Evolutionary conservation across 768 basidiomycete species (phyloP), one percentile per base, ranked within the genome.

Genomic region (Rhodosporidiobolus odoratus): DNA sequence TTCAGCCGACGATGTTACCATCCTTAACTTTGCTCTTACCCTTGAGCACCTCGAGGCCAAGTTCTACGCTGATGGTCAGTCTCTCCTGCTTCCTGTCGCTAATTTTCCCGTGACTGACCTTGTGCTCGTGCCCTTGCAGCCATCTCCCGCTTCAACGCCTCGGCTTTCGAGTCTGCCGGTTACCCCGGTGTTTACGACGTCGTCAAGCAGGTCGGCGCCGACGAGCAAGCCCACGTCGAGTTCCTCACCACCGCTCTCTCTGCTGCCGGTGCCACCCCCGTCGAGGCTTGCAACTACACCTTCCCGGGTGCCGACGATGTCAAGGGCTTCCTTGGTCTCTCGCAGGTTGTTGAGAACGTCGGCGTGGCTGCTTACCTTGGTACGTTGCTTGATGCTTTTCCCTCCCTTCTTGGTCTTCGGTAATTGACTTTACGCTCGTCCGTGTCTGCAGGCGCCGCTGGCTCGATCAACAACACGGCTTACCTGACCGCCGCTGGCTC

Each of bases 191-290:
- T 58, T 50, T 71, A 68, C 70, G 61, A 47, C 25, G 34, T 69
- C 37, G 57, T 67, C 7, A 37, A 70, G 62, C 58, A 65, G 50
- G 58, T 72, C 54, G 50, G 63, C 2, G 19, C 80, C 40, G 87
- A 89, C 77, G 86, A 88, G 76, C 75, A 78, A 37, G 78, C 79
- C 13, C 88, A 89, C 78, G 85, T 86, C 69, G 76, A 81, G 10
- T 82, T 85, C 76, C 80, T 89, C 37, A 79, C 84, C 13, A 75
- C 67, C 13, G 81, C 81, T 0, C 80, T 88, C 38, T 34, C 53
- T 37, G 83, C 84, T 0, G 81, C 80, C 25, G 79, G 81, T 7
- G 83, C 84, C 10, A 82, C 84, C 23, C 68, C 72, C 17, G 68
- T 66, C 19, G 65, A 83, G 75, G 80, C 85, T 5, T 89, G 88